A percentile compares a stretch with the other conserved stretches of the same genome.
Conservation (phyloP, 2,329 filamentous ascomycete species). For the Canariomyces notabilis region DNA sequence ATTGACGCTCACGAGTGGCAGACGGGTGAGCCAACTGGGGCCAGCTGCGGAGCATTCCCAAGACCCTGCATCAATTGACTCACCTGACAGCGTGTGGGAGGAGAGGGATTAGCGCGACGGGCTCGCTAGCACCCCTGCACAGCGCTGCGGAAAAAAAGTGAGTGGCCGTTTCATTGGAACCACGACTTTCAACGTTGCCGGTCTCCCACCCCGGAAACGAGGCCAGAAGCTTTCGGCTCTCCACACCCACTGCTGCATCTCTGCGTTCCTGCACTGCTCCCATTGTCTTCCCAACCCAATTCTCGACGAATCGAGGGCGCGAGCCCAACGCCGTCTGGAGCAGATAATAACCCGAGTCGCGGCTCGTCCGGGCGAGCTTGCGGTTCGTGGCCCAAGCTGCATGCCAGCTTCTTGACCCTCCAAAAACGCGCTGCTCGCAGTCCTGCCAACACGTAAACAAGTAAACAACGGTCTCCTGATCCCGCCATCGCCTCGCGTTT, state of each 20-base stretch:
- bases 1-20: constrained; percentile 23
- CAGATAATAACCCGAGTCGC: constrained; percentile 25
- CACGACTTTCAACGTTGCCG: constrained; percentile 18
- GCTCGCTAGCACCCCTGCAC: constrained; percentile 10
- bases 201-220: constrained; percentile 16
- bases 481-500: neutral
- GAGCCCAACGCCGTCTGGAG: constrained; percentile 22
- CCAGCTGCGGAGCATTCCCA: constrained; percentile 7
- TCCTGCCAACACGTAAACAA: constrained; percentile 21
- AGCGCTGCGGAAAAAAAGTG: constrained; percentile 5
- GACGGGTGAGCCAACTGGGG: constrained; percentile 10
- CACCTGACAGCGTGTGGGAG: constrained; percentile 25
- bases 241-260: constrained; percentile 17
- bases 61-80: constrained; percentile 18
- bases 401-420: constrained; percentile 4
- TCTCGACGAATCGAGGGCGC: constrained; percentile 21
- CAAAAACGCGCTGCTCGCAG: constrained; percentile 11
- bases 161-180: constrained; percentile 23
- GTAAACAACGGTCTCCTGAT: constrained; percentile 19
- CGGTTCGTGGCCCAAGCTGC: constrained; percentile 7
- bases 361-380: constrained; percentile 17
- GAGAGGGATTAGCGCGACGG: constrained; percentile 17
- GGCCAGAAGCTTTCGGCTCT: constrained; percentile 10
- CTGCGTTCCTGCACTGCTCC: constrained; percentile 12
- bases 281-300: constrained; percentile 20